These are phyloP conservation scores for Paramecium tetraurelia DNA, from an alignment of 73 alveolate species.

Conservation along the genomic window DNA sequence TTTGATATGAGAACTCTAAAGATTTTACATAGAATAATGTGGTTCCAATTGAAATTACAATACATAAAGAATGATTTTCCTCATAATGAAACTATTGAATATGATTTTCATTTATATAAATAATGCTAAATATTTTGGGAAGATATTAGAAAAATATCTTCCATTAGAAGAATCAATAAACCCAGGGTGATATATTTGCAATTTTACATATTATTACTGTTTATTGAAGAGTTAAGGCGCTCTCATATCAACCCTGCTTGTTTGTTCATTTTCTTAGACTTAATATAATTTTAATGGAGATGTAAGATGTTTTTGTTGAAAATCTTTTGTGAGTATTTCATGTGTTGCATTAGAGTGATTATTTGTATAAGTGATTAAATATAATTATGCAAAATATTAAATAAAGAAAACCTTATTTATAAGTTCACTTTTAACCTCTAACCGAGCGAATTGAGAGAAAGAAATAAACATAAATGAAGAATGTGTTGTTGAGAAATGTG, in stretches of 20 bases:
- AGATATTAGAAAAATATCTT: neutral
- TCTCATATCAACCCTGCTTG: neutral
- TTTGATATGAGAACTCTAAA: neutral
- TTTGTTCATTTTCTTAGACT: slow-evolving; percentile 10
- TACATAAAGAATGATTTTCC: neutral
- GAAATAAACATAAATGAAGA: neutral
- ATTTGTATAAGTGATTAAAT: neutral
- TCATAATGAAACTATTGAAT: neutral
- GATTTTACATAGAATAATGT: neutral
- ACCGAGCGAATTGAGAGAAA: neutral
- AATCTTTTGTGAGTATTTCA: neutral
- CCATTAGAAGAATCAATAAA: neutral
- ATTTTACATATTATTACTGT: neutral
- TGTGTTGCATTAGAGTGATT: neutral
- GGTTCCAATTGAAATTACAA: neutral
- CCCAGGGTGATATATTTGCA: slow-evolving; percentile 26
- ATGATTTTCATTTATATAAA: neutral
- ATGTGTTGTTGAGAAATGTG: neutral
- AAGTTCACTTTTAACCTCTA: neutral
- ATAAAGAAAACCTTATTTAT: neutral
- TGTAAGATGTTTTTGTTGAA: neutral
- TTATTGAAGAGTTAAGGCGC: neutral
- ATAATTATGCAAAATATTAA: neutral
- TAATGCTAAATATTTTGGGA: neutral
- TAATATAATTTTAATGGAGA: neutral